Percentiles rank a stretch among this genome's conserved stretches.
phyloP scores from a whole-genome alignment of 2,329 filamentous ascomycete genomes.

The Alternaria dauci region DNA sequence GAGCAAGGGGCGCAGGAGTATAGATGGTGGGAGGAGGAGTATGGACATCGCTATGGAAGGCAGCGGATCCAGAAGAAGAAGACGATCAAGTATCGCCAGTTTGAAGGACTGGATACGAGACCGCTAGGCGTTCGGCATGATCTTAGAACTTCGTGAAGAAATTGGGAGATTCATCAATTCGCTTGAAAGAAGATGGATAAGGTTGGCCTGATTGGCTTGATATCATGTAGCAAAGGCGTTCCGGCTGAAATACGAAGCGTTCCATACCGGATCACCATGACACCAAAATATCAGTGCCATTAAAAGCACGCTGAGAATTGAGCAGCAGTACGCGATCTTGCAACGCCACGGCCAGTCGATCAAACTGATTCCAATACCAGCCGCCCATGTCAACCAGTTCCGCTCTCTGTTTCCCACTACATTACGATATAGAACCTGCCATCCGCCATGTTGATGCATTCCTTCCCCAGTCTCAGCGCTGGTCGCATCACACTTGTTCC shows the following conservation, averaged over 20 bases:
- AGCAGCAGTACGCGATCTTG: neutral
- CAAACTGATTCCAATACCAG: neutral
- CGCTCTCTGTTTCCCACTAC: neutral
- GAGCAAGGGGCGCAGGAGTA: constrained; percentile 17
- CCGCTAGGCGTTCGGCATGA: constrained; percentile 4
- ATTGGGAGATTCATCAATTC: neutral
- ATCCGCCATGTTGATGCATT: neutral
- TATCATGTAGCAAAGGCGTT: neutral
- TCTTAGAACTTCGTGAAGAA: neutral
- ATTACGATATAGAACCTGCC: neutral
- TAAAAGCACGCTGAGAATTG: neutral
- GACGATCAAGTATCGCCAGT: constrained; percentile 21
- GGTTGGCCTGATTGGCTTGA: neutral
- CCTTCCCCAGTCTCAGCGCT: neutral
- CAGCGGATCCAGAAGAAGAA: constrained; percentile 7
- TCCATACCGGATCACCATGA: neutral
- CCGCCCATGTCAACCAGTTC: neutral
- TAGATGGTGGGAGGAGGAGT: constrained; percentile 18
- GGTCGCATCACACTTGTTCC: neutral
- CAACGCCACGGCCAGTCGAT: neutral
- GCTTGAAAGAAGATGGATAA: neutral
- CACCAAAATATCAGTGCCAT: neutral
- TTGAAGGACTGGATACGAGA: constrained; percentile 25
- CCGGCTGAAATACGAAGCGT: neutral
- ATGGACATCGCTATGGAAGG: constrained; percentile 15